Evolutionary conservation across 2,329 filamentous ascomycete genomes (phyloP).

Genomic region (Botrytis elliptica): DNA sequence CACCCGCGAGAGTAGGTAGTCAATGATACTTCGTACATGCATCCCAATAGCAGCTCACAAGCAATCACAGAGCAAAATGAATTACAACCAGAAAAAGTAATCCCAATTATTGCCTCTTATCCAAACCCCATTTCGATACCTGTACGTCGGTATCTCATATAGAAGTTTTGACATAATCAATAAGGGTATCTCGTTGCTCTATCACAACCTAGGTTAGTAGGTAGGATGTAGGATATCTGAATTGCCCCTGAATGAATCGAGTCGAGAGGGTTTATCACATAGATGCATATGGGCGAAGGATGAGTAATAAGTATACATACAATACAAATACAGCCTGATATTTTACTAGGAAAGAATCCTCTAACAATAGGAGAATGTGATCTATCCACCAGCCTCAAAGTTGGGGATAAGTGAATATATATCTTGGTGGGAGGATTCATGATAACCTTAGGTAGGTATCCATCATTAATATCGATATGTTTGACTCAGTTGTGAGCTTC

Average conservation of each 20-base stretch:
- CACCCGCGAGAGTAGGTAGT: too few relatives aligned
- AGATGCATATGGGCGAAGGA: not conserved
- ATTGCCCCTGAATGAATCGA: not conserved
- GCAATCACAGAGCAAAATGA: not conserved
- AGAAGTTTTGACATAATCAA: not conserved
- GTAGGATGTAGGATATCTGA: not conserved
- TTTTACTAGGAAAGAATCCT: not conserved
- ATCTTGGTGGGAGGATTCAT: not conserved
- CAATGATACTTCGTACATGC: not conserved
- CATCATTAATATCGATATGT: not conserved
- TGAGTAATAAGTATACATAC: too few relatives aligned
- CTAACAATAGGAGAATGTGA: not conserved
- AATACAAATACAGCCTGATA: too few relatives aligned
- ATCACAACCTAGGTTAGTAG: not conserved
- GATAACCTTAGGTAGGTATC: not conserved
- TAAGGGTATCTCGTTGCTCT: not conserved
- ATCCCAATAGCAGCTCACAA: not conserved
- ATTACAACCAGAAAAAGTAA: not conserved
- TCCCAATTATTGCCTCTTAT: not conserved
- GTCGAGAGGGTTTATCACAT: not conserved
- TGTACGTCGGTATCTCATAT: not conserved
- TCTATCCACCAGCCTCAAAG: not conserved
- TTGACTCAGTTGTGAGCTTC: not conserved
- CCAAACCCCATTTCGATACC: not conserved
- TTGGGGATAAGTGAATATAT: not conserved